phyloP scores from a whole-genome alignment of 2,329 filamentous ascomycete species.

The Coniochaeta prunicola region DNA sequence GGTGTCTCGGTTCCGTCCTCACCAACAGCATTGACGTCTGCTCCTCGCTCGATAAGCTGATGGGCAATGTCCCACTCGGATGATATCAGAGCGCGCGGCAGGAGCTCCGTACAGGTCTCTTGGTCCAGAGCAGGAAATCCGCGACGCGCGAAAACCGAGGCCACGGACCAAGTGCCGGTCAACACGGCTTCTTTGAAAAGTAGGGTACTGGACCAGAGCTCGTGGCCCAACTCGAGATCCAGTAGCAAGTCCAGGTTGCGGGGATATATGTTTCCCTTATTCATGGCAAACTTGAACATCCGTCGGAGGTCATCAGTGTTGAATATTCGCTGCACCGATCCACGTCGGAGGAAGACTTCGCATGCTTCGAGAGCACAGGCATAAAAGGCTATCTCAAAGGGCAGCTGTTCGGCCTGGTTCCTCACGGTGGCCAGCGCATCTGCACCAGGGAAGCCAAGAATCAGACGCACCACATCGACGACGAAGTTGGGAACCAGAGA shows the following conservation, averaged over 20 bases:
- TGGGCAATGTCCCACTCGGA: background rate
- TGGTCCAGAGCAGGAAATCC: background rate
- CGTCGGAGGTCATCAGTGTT: background rate
- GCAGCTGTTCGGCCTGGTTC: background rate
- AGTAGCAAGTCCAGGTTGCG: background rate
- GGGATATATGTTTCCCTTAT: background rate
- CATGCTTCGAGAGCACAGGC: background rate
- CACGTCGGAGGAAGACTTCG: background rate
- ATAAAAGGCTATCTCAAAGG: background rate
- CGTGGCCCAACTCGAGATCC: background rate
- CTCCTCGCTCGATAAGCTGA: background rate
- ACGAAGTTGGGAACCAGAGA: background rate
- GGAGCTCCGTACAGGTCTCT: background rate
- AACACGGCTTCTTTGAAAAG: background rate
- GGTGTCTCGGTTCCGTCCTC: background rate
- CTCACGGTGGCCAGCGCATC: background rate
- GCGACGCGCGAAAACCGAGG: background rate
- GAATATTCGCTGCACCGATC: background rate
- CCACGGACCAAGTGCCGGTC: background rate
- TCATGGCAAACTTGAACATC: background rate
- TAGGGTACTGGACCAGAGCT: background rate
- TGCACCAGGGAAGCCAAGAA: background rate
- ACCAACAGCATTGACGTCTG: background rate
- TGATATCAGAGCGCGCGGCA: background rate
- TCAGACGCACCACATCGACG: background rate